Base-by-base conservation (phyloP, 306 rosid genomes). In the Cucumis hystrix region DNA sequence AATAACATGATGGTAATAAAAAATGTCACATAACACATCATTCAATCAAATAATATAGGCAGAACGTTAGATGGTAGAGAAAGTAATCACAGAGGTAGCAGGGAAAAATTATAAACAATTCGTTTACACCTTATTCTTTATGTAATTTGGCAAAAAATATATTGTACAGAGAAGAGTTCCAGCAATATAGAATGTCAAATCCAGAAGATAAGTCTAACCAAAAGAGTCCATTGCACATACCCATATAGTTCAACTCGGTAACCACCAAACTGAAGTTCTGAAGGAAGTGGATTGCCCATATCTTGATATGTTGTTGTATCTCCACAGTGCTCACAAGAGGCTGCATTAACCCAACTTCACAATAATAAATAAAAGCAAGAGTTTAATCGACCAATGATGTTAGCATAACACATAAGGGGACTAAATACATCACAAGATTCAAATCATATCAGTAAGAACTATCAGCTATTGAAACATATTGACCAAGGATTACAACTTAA, bases 241-340 rank as follows among this genome's bases (percentile, higher is more conserved):
- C 93, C 37, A 79, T 83, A 90, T 18, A 84, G 82, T 80, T 94
- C 98, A 70, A 91, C 98, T 75, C 81, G 84, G 63, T 82, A 87
- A 79, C 83, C 97, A 63, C 92, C 83, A 86, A 85, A 87, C 65
- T 5, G 86, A 78, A 83, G 75, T 83, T 94, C 98, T 6, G 86
- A 86, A 86, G 90, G 84, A 87, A 87, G 85, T 82, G 98, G 66
- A 73, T 12, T n/a, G 71, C 74, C 83, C 87, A 67, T 84, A 78
- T 92, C 92, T 78, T 69, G 85, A 74, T 2, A 28, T 45, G 68
- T 79, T 37, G 98, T 94, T 43, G 76, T 2, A 6, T 83, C 82
- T 73, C 96, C 97, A 59, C 98, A 94, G 74, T 82, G 78, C 15
- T 87, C 88, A 83, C 98, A 94, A 77, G 93, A 71, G 81, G 98